A percentile compares a stretch with the other conserved stretches of the same genome.
phyloP scores from a whole-genome alignment of 257 asterid species.

The Gentiana straminea region DNA sequence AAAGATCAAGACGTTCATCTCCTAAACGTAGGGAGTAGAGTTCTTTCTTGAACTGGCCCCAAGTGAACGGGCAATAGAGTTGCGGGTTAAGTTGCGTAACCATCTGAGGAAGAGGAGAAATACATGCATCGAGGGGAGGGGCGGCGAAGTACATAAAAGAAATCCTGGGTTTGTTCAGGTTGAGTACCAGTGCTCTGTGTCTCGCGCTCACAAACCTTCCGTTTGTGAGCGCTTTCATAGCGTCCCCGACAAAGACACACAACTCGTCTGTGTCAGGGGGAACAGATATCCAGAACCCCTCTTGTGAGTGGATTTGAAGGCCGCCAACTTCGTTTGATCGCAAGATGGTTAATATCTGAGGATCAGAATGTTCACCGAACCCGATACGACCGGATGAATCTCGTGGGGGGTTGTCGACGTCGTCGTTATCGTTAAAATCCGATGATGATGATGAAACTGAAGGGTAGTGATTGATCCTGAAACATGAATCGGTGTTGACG shows the following conservation, averaged over 20 bases:
- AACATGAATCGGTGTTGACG: constrained; percentile 57
- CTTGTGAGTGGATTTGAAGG: constrained; percentile 44
- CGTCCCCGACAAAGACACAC: constrained; percentile 61
- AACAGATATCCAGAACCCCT: constrained; percentile 53
- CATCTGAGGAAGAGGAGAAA: no score
- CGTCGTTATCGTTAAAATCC: not conserved
- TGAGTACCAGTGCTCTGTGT: no score
- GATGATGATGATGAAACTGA: constrained; percentile 2
- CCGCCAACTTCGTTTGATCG: constrained; percentile 65
- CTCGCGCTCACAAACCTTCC: no score
- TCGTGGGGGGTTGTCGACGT: constrained; percentile 2
- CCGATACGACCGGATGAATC: constrained; percentile 28
- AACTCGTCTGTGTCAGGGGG: constrained; percentile 47
- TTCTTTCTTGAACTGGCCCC: no score
- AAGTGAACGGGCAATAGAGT: no score
- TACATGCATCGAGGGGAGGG: no score
- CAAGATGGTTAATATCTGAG: constrained; percentile 61
- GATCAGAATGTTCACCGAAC: constrained; percentile 81
- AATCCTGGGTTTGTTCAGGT: no score
- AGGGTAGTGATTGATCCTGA: constrained; percentile 70
- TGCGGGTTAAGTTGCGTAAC: no score
- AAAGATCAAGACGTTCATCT: no score
- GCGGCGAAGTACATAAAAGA: no score
- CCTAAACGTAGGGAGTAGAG: no score
- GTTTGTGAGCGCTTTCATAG: not conserved